Evolutionary conservation across 2,329 filamentous ascomycete genomes (phyloP).

Genomic region (Rutstroemia sp.): DNA sequence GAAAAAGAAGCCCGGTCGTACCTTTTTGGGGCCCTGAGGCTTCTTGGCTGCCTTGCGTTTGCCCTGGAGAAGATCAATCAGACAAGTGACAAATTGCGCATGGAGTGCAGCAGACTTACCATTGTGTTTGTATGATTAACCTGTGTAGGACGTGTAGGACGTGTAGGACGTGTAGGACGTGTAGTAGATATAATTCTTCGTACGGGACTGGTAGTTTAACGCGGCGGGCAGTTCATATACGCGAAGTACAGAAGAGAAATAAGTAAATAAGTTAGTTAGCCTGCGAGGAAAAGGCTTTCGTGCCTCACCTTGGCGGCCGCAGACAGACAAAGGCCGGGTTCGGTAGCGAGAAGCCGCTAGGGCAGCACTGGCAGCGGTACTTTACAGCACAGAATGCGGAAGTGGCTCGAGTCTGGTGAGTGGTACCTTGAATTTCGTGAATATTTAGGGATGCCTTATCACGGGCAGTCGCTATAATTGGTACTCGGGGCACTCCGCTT

Average conservation of each 20-base stretch:
- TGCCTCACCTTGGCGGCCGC: no score
- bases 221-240: neutral
- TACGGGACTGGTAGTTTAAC: neutral
- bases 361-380: neutral
- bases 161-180: neutral
- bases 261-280: neutral
- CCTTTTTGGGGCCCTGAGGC: constrained; percentile 77
- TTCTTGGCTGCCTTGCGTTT: constrained; percentile 88
- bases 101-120: neutral
- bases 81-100: neutral
- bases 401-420: no score
- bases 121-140: neutral
- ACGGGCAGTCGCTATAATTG: neutral
- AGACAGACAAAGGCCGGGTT: no score
- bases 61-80: constrained; percentile 46
- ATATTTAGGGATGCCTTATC: neutral
- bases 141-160: neutral
- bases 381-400: no score
- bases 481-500: no score
- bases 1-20: constrained; percentile 30
- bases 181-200: neutral
- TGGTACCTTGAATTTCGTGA: neutral
- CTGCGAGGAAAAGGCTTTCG: neutral
- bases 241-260: neutral
- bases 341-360: neutral